Percentiles rank a stretch among this genome's conserved stretches.
These are phyloP conservation scores for Claviceps sp. DNA, from an alignment of 2,329 filamentous ascomycete genomes.

Conservation along the genomic window DNA sequence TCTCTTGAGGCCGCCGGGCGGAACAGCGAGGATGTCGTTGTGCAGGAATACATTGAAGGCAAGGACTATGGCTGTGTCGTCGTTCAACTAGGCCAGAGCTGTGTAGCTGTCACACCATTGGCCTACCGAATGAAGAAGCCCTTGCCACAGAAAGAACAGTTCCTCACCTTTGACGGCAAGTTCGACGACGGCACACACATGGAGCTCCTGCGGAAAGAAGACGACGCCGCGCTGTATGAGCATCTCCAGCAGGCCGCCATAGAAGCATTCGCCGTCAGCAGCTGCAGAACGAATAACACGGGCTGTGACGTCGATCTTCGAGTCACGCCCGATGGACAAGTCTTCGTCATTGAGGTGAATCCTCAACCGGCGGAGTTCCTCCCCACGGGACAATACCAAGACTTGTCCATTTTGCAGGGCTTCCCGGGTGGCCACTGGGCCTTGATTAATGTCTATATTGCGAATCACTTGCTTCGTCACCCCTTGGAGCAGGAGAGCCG, in stretches of 20 bases:
- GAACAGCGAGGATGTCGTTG: not conserved
- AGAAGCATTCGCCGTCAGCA: not conserved
- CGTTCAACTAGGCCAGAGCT: not conserved
- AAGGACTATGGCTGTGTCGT: not conserved
- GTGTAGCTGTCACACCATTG: not conserved
- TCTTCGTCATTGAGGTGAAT: constrained; percentile 1
- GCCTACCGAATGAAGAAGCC: not conserved
- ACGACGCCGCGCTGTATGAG: not conserved
- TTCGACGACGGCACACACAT: not conserved
- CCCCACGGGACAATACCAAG: not conserved
- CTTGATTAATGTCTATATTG: not conserved
- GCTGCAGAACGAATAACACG: not conserved
- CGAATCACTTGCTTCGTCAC: not conserved
- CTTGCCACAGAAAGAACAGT: not conserved
- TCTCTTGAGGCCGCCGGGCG: not conserved
- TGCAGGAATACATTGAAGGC: constrained; percentile 1
- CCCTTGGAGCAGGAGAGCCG: not conserved
- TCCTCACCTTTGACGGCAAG: constrained; percentile 1
- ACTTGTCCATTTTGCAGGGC: not conserved
- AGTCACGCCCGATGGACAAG: not conserved
- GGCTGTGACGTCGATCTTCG: constrained; percentile 1
- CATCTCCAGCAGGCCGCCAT: not conserved
- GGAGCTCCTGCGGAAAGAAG: not conserved
- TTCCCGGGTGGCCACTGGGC: not conserved
- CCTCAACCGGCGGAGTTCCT: not conserved